Percentiles rank a stretch among this genome's conserved stretches.
Conservation (phyloP, 177 flowering plant species). For the Vitis hybrid region DNA sequence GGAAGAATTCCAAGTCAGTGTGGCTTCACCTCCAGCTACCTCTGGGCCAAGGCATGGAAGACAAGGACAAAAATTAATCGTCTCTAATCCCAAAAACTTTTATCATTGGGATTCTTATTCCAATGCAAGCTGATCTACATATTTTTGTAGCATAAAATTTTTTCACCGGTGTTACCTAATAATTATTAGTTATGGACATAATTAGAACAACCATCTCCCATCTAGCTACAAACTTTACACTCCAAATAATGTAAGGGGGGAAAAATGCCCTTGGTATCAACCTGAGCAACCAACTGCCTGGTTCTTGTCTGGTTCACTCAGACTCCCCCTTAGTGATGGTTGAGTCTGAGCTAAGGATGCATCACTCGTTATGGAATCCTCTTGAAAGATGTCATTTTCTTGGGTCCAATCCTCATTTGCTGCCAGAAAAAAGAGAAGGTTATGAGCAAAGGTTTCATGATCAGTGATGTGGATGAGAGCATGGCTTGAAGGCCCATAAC, state of each 20-base stretch:
- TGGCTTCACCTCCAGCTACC: no score
- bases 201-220: background rate
- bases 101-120: no score
- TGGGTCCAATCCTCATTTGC: slow-evolving; percentile 22
- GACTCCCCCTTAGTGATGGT: background rate
- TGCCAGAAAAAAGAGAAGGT: background rate
- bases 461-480: no score
- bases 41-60: no score
- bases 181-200: background rate
- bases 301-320: background rate
- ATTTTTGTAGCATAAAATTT: no score
- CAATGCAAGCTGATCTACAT: no score
- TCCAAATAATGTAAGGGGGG: slow-evolving; percentile 3
- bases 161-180: background rate
- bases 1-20: no score
- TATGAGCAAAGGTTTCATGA: background rate
- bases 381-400: slow-evolving; percentile 8
- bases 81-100: no score
- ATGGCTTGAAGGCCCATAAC: no score
- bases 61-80: no score
- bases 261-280: background rate
- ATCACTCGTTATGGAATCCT: background rate
- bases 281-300: background rate
- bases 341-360: slow-evolving; percentile 5
- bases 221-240: slow-evolving; percentile 4